phyloP scores from a whole-genome alignment of 495 filamentous ascomycete species.

The Penicillium manginii region DNA sequence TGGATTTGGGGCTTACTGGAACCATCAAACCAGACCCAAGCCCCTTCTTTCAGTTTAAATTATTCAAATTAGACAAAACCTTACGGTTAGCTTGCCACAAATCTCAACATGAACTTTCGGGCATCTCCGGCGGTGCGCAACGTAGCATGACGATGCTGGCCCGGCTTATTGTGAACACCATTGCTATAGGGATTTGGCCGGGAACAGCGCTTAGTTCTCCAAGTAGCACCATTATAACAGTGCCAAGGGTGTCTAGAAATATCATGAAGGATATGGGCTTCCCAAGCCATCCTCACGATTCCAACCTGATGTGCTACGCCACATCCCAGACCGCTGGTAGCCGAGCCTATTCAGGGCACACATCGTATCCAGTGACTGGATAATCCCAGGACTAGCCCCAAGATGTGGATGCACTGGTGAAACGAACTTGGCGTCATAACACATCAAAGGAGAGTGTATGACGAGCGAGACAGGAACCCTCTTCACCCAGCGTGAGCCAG shows the following conservation, averaged over 20 bases:
- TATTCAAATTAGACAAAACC: not conserved
- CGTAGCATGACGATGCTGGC: not conserved
- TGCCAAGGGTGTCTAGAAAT: constrained; percentile 6
- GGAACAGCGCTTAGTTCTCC: not conserved
- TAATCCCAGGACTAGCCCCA: constrained; percentile 8
- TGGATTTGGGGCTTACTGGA: not conserved
- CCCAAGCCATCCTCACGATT: not conserved
- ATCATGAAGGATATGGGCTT: not conserved
- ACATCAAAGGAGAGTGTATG: not conserved
- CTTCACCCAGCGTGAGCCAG: constrained; percentile 5
- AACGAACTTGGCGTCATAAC: constrained; percentile 10
- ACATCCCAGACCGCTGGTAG: constrained; percentile 18
- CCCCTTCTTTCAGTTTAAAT: too few relatives aligned
- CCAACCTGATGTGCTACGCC: constrained; percentile 10
- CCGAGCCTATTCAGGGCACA: constrained; percentile 8
- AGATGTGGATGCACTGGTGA: constrained; percentile 15
- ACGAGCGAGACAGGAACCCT: not conserved
- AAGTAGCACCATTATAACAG: constrained; percentile 12
- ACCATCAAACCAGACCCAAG: not conserved
- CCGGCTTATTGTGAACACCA: constrained; percentile 2
- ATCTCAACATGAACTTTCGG: not conserved
- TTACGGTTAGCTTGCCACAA: not conserved
- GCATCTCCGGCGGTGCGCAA: not conserved
- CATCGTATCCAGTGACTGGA: constrained; percentile 5
- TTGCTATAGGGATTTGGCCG: not conserved